Evolutionary conservation across 768 basidiomycete genomes (phyloP), one percentile per base, ranked within the genome.

Genomic region (Lactarius hengduanensis): DNA sequence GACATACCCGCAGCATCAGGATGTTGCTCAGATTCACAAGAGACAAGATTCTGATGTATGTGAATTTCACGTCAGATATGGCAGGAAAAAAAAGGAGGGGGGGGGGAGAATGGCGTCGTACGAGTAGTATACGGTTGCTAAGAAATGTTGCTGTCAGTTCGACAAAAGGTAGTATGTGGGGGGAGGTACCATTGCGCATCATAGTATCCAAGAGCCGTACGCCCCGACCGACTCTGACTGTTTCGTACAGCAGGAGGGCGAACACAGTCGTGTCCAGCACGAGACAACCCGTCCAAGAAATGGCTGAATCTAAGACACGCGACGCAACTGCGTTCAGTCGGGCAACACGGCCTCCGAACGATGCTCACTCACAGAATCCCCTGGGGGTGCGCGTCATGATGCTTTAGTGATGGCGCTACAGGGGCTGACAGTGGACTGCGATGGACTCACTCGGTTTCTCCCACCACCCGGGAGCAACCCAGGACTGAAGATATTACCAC

Each of bases 81-180:
- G 9, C n/a, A 18, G 13, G 3, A 7, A 28, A 36, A n/a, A 34
- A 34, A 34, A 34, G 9, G 4, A 32, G 34, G 34, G 34, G 34
- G 34, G 1, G 8, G 1, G 7, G 11, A 11, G 36, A 38, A 38
- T 38, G 36, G 36, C 2, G 10, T 36, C 36, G 30, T 62, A 62
- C 61, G 61, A 55, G 40, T 55, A 62, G n/a, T 41, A 62, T 7
- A 55, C 41, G 26, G 40, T 62, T 11, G 53, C 61, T 62, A 16
- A 38, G 26, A 62, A 32, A 55, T 28, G 22, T 2, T 26, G 9
- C 10, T 4, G 28, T 62, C 38, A 41, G 53, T 43, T 43, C 20
- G 11, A 30, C 11, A 18, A 11, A 20, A 10, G 13, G 13, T 11
- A 38, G 32, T 18, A 18, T 4, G 56, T 38, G 6, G 18, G 30